phyloP scores from a whole-genome alignment of 2,329 filamentous ascomycete species.

The Fusarium globosum region DNA sequence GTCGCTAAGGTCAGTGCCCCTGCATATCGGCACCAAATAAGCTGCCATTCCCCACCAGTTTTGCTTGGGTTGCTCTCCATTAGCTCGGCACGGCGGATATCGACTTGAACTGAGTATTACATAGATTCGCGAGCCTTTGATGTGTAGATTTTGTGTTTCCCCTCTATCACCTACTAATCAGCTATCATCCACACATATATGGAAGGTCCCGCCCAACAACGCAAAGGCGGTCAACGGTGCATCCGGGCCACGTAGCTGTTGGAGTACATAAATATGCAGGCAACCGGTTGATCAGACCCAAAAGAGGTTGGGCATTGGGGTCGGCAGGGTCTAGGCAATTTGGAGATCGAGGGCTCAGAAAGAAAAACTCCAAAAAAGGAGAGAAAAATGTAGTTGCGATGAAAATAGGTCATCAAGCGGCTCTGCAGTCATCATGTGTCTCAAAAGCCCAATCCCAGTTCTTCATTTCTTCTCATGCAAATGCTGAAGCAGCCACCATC shows the following conservation, averaged over 20 bases:
- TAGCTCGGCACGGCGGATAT: not conserved
- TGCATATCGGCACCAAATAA: not conserved
- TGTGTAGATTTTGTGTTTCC: too few relatives aligned
- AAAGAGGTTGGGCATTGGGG: constrained; percentile 5
- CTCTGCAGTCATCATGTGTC: not conserved
- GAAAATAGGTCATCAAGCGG: not conserved
- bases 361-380: not conserved
- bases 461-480: not conserved
- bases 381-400: constrained; percentile 6
- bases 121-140: not conserved
- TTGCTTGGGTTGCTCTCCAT: not conserved
- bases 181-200: not conserved
- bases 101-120: too few relatives aligned
- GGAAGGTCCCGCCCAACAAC: not conserved
- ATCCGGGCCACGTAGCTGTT: not conserved
- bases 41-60: not conserved
- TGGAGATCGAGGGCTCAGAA: not conserved
- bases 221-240: constrained; percentile 19
- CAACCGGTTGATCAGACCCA: not conserved
- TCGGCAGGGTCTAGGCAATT: not conserved
- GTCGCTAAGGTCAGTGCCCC: constrained; percentile 1
- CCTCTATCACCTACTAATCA: too few relatives aligned
- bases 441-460: not conserved
- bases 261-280: constrained; percentile 6
- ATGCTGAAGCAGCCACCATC: not conserved